These are phyloP conservation scores for Sarocladiaceae sp. DNA, from an alignment of 2,329 filamentous ascomycete genomes.

Conservation along the genomic window DNA sequence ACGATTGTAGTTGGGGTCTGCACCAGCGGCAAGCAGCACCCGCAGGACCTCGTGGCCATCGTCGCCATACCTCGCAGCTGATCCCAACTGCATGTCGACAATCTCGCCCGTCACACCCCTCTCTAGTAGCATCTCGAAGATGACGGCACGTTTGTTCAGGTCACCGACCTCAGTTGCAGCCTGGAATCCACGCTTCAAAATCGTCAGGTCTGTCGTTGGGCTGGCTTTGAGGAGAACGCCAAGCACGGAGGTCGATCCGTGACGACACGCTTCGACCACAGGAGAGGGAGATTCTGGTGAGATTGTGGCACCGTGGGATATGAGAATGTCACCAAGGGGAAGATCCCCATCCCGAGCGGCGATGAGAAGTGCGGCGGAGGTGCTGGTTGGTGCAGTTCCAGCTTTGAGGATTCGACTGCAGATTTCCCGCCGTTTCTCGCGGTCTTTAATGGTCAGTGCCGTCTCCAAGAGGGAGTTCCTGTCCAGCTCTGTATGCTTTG, in stretches of 20 bases:
- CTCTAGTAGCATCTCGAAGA: constrained; percentile 45
- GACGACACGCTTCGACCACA: constrained; percentile 47
- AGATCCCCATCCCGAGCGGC: constrained; percentile 49
- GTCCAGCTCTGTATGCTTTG: constrained; percentile 26
- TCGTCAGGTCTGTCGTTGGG: constrained; percentile 30
- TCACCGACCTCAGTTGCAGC: constrained; percentile 48
- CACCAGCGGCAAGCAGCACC: constrained; percentile 45
- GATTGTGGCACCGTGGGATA: constrained; percentile 45
- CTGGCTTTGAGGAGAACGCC: constrained; percentile 41
- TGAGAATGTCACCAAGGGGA: constrained; percentile 41
- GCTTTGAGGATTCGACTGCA: constrained; percentile 39
- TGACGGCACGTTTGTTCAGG: constrained; percentile 38
- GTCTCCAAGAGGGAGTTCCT: constrained; percentile 37
- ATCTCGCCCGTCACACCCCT: constrained; percentile 44
- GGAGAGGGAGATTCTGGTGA: constrained; percentile 46
- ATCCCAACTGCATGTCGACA: constrained; percentile 46
- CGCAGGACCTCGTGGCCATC: constrained; percentile 41
- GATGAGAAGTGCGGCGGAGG: constrained; percentile 43
- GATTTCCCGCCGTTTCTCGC: constrained; percentile 32
- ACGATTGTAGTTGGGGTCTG: constrained; percentile 47
- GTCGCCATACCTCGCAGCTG: constrained; percentile 44
- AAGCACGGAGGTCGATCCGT: constrained; percentile 43
- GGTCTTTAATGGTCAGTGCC: constrained; percentile 35
- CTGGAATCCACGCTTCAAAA: constrained; percentile 45
- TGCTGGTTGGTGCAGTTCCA: constrained; percentile 36